phyloP scores from a whole-genome alignment of 768 basidiomycete species.

The Baorangia bicolor region DNA sequence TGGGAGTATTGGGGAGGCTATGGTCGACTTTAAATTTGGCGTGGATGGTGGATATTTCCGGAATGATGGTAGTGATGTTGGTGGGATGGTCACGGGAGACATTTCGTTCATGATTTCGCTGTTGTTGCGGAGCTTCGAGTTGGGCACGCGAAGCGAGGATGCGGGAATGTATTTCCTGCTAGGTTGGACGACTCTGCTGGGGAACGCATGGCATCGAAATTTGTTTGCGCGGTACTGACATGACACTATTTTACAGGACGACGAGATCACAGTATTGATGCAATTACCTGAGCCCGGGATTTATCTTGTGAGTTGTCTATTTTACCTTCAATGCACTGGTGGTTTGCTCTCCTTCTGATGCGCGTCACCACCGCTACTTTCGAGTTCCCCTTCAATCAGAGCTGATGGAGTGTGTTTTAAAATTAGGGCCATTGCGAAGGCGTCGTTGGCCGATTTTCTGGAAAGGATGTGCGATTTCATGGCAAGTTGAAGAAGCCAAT shows the following conservation, averaged over 20 bases:
- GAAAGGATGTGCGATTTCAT: conserved; percentile 63
- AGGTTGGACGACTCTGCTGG: not conserved
- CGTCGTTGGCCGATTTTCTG: conserved; percentile 75
- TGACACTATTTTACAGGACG: conserved; percentile 49
- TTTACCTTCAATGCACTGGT: no score
- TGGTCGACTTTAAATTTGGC: not conserved
- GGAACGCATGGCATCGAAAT: not conserved
- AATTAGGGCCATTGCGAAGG: conserved; percentile 82
- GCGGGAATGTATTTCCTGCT: not conserved
- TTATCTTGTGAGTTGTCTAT: conserved; percentile 58
- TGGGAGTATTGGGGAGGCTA: not conserved
- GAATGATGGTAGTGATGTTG: not conserved
- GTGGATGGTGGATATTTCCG: not conserved
- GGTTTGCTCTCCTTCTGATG: not conserved
- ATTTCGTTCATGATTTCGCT: not conserved
- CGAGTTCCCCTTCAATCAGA: not conserved
- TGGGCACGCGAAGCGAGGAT: not conserved
- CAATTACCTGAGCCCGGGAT: conserved; percentile 56
- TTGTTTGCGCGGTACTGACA: conserved; percentile 8
- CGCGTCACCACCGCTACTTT: not conserved
- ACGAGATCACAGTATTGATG: conserved; percentile 77
- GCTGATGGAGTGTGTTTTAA: not conserved
- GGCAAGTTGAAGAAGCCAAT: conserved; percentile 77
- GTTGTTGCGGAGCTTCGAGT: not conserved
- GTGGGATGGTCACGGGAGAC: not conserved